Percentiles rank a stretch among this genome's conserved stretches.
Conservation (phyloP, 441 rosid genomes). For the Jatropha multifida region DNA sequence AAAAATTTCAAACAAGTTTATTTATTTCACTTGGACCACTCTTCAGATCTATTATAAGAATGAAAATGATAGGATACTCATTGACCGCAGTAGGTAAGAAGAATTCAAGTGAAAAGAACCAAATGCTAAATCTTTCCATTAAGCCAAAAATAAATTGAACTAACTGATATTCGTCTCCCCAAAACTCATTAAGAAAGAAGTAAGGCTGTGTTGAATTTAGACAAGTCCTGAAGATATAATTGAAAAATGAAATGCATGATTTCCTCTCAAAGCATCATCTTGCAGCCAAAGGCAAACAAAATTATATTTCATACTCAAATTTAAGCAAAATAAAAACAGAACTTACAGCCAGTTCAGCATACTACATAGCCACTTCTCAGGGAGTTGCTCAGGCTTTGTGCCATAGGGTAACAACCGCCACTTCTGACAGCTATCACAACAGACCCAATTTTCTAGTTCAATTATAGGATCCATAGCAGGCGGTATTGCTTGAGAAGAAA, state of each 20-base stretch:
- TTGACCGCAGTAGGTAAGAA: not conserved
- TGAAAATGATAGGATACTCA: not conserved
- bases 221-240: not conserved
- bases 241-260: not conserved
- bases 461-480: slow-evolving; percentile 42
- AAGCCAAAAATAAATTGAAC: not conserved
- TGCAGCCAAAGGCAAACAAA: not conserved
- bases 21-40: not conserved
- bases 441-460: slow-evolving; percentile 80
- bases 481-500: slow-evolving; percentile 37
- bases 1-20: not conserved
- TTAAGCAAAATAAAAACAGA: slow-evolving; percentile 6
- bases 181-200: not conserved
- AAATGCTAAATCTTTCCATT: slow-evolving; percentile 3
- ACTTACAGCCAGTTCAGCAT: slow-evolving; percentile 97
- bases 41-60: not conserved
- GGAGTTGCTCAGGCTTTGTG: slow-evolving; percentile 55
- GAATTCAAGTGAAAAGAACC: not conserved
- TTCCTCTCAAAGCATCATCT: not conserved
- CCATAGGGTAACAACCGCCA: slow-evolving; percentile 85
- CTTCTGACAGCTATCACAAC: slow-evolving; percentile 76
- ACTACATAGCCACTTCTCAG: slow-evolving; percentile 82
- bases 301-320: not conserved
- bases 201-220: not conserved
- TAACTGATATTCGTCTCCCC: not conserved